Evolutionary conservation across 1,139 yeast species (phyloP), one percentile per base, ranked within the genome.

Genomic region (Candida glucosophila): DNA sequence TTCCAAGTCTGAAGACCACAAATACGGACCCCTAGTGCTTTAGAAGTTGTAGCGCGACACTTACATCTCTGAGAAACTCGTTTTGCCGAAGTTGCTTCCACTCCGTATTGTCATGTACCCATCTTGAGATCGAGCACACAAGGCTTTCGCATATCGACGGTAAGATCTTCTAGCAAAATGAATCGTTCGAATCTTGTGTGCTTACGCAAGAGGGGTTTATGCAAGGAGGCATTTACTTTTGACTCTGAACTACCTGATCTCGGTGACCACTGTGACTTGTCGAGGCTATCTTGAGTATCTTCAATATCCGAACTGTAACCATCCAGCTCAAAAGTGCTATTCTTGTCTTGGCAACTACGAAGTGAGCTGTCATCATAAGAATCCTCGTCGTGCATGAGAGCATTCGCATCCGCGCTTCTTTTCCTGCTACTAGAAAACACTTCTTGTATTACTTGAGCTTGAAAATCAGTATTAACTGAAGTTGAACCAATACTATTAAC

Each of bases 41-140:
- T 63, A 5, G 93, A 78, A 0, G 98, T 88, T 0, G 97, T 90
- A 29, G 63, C 55, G 5, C 67, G 57, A 52, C 98, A 92, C 51
- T 92, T 92, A 32, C 66, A 66, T 20, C 86, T 58, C 52, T 92
- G 98, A 0, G 95, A 82, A 29, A 56, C 50, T 46, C 78, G 83
- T 52, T 92, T 92, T 29, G 73, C 60, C 9, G 56, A 52, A 6
- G 67, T 65, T 0, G 97, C 97, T 39, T 85, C 95, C 10, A 88
- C 79, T n/a, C 99, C 98, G 43, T 90, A 90, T 52, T 92, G 99
- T 29, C 99, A 67, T 0, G 99, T 88, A 2, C 99, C 99, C 97
- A 92, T 90, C 49, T 92, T 92, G 39, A 92, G 64, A 52, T 92
- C 99, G 32, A 92, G 59, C 1, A 90, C 97, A 48, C 96, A 86